These are phyloP conservation scores for Penicillium atrosanguineum DNA, from an alignment of 495 filamentous ascomycete genomes.

Conservation along the genomic window DNA sequence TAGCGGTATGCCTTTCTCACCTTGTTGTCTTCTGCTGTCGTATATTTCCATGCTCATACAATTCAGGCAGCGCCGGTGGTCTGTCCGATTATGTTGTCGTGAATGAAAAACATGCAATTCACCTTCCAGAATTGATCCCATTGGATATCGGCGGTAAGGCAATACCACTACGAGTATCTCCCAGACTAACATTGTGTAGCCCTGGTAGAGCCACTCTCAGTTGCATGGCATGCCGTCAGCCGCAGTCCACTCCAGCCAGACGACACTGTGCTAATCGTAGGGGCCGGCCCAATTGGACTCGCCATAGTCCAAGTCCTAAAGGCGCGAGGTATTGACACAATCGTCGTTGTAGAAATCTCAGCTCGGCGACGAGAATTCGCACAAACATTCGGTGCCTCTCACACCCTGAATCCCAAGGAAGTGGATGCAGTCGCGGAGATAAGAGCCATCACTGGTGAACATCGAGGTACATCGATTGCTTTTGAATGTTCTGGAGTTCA, in stretches of 20 bases:
- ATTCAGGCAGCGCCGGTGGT: conserved; percentile 43
- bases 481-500: conserved; percentile 33
- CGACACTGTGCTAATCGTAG: conserved; percentile 54
- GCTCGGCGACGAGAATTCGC: conserved; percentile 17
- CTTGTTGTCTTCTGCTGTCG: not conserved
- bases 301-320: conserved; percentile 56
- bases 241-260: conserved; percentile 47
- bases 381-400: conserved; percentile 19
- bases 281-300: conserved; percentile 64
- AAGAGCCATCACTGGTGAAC: conserved; percentile 13
- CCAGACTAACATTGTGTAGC: not conserved
- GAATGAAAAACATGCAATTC: conserved; percentile 23
- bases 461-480: conserved; percentile 17
- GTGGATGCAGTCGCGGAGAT: conserved; percentile 21
- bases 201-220: conserved; percentile 56
- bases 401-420: conserved; percentile 18
- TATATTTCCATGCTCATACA: not conserved
- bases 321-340: conserved; percentile 45
- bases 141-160: conserved; percentile 29
- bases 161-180: not conserved
- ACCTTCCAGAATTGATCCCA: conserved; percentile 23
- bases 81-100: conserved; percentile 56
- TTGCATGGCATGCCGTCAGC: conserved; percentile 66
- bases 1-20: conserved; percentile 36
- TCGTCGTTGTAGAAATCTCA: conserved; percentile 48